Evolutionary conservation across 2,329 filamentous ascomycete genomes (phyloP).

Genomic region (Microsporum ferrugineum): DNA sequence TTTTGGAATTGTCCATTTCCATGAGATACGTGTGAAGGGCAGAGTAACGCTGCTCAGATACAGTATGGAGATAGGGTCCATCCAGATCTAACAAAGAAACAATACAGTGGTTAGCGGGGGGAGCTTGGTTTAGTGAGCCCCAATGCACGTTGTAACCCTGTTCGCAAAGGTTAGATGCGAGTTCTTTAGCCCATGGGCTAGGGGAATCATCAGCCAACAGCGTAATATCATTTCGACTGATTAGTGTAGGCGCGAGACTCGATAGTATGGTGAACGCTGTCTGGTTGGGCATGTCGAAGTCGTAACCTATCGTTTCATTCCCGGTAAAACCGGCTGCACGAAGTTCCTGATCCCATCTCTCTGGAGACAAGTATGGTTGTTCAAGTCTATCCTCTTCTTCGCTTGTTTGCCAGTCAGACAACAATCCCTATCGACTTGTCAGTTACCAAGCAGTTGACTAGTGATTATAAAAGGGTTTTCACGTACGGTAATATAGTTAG

Average conservation of each 20-base stretch:
- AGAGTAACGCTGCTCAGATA: conserved; percentile 10
- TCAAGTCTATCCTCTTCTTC: neutral
- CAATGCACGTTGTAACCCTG: neutral
- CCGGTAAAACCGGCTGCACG: neutral
- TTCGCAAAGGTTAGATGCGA: neutral
- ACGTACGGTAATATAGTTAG: neutral
- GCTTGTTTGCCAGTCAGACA: neutral
- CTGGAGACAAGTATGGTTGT: neutral
- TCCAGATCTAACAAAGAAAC: conserved; percentile 19
- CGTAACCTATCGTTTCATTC: neutral
- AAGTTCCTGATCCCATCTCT: neutral
- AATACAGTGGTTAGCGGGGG: neutral
- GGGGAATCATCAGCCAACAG: neutral
- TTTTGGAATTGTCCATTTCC: neutral
- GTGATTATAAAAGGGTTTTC: neutral
- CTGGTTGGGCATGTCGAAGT: neutral
- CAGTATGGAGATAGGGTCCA: conserved; percentile 26
- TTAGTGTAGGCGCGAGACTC: neutral
- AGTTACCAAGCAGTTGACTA: neutral
- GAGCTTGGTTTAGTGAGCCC: neutral
- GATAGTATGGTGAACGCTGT: neutral
- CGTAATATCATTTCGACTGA: too few relatives aligned
- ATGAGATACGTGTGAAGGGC: neutral
- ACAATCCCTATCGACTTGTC: neutral
- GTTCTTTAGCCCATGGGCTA: neutral